A percentile compares a stretch with the other conserved stretches of the same genome.
Conservation (phyloP, 495 filamentous ascomycete genomes). For the Hyaloscypha finlandica region DNA sequence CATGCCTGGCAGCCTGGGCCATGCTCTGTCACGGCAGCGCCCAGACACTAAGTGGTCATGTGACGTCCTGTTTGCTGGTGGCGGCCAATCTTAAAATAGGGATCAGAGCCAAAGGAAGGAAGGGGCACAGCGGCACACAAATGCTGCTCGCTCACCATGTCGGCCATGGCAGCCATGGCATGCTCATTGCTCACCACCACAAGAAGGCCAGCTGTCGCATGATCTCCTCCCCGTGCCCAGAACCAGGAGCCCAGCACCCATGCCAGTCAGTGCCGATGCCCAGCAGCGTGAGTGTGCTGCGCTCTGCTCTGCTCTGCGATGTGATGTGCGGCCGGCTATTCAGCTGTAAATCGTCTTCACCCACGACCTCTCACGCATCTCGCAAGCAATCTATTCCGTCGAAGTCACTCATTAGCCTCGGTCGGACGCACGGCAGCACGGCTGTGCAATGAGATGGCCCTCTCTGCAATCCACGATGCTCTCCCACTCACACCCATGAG, state of each 20-base stretch:
- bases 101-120: constrained; percentile 8
- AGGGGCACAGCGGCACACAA: constrained; percentile 6
- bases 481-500: background rate
- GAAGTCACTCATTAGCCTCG: background rate
- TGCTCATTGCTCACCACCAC: background rate
- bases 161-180: background rate
- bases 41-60: background rate
- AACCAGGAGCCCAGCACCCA: no score
- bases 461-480: background rate
- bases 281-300: no score
- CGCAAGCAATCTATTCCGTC: background rate
- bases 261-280: no score
- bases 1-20: background rate
- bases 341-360: background rate
- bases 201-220: background rate
- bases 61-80: background rate
- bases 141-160: background rate
- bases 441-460: background rate
- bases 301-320: no score
- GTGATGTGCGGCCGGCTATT: background rate
- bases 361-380: background rate
- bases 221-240: background rate
- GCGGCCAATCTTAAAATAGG: constrained; percentile 1
- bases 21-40: background rate
- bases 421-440: background rate